Base-by-base conservation (phyloP, 257 asterid genomes). In the Forsythia suspensa region DNA sequence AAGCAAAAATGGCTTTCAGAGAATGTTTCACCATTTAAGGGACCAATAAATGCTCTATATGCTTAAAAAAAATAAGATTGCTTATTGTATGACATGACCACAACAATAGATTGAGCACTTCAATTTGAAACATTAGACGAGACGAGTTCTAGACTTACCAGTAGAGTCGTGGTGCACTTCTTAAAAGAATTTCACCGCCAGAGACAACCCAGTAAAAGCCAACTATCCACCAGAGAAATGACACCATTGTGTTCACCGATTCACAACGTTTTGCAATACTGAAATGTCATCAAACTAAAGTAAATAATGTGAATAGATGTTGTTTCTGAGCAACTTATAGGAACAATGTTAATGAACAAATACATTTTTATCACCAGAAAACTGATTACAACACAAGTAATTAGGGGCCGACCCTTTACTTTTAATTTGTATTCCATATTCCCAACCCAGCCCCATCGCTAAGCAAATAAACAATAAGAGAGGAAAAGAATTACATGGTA, bases 131-230 rank as follows among this genome's bases (percentile, higher is more conserved):
- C 77, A 73, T 29, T 21, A 72, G 59, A 72, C 39, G 67, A 70
- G 74, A 80, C 8, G 75, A 37, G 57, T 41, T 76, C 16, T 11
- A 40, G 76, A 76, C 86, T 84, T 87, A 95, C 99, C 99, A 95
- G 79, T 95, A 95, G 70, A 95, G 85, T 38, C 90, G 95, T 34
- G 97, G 99, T 77, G 99, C 97, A 82, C 77, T 78, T 74, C 73
- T 79, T 77, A 91, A 78, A 76, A 95, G 98, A 73, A 79, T 42
- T 67, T 90, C 94, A 39, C 98, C 97, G 41, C 99, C 99, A 12
- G 95, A 90, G 86, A 91, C 86, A 71, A 93, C 91, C 99, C 99
- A 95, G 84, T 95, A 95, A 88, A 95, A 93, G 48, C 99, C 99
- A 82, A 89, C 81, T 81, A 93, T 89, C 99, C 99, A 95, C 98